phyloP scores from a whole-genome alignment of 805 yeast species.

The Scheffersomyces amazonensis region DNA sequence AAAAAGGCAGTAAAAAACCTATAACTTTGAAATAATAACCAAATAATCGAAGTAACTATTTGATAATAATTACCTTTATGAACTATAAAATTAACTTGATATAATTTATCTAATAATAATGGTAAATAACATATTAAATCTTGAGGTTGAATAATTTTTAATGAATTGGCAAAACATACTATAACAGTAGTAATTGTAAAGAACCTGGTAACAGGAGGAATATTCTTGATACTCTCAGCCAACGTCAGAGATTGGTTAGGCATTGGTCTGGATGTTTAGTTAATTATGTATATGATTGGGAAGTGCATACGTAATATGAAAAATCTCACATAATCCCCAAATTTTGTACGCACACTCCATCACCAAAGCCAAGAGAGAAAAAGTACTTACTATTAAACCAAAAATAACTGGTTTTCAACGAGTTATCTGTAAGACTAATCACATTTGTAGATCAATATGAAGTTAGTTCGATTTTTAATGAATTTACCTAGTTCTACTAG shows the following conservation, averaged over 20 bases:
- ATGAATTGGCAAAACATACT: constrained; percentile 34
- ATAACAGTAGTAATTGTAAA: constrained; percentile 48
- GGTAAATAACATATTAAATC: constrained; percentile 12
- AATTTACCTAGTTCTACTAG: constrained; percentile 61
- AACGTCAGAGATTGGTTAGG: constrained; percentile 1
- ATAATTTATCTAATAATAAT: constrained; percentile 7
- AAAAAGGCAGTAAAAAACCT: constrained; percentile 50
- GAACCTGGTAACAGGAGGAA: constrained; percentile 64
- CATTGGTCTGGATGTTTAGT: too few relatives aligned
- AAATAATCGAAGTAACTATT: constrained; percentile 5
- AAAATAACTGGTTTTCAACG: too few relatives aligned
- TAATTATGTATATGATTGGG: too few relatives aligned
- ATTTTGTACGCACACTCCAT: too few relatives aligned
- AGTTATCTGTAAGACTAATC: too few relatives aligned
- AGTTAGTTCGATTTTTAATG: constrained; percentile 75
- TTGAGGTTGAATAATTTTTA: constrained; percentile 2
- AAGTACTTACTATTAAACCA: too few relatives aligned
- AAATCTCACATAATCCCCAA: too few relatives aligned
- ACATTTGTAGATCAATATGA: too few relatives aligned
- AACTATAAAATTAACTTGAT: constrained; percentile 2
- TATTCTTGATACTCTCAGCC: constrained; percentile 23
- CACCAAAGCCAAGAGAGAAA: too few relatives aligned
- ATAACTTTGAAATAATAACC: constrained; percentile 37
- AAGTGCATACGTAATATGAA: too few relatives aligned
- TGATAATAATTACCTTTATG: constrained; percentile 1